Conservation (phyloP, 345 rosid species). For the Limnanthes douglasii region DNA sequence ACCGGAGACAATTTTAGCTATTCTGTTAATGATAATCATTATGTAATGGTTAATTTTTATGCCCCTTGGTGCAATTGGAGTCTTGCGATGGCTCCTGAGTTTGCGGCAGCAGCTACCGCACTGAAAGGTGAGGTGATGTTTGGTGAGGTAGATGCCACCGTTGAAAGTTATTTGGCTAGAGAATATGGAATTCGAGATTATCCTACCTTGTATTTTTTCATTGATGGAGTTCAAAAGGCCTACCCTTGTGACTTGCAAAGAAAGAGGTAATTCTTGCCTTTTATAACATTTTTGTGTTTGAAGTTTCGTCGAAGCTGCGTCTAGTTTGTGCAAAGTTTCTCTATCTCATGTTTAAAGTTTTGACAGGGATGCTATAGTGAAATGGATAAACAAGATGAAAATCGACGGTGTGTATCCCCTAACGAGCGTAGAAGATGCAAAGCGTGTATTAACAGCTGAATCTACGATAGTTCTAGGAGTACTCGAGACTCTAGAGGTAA, state of each 20-base stretch:
- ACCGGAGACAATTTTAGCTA: conserved; percentile 23
- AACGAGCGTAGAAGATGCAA: conserved; percentile 21
- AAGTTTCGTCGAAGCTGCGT: background rate
- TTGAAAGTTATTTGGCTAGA: conserved; percentile 20
- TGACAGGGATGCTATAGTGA: conserved; percentile 22
- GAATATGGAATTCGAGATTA: conserved; percentile 18
- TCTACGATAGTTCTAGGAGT: conserved; percentile 23
- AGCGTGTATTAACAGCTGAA: conserved; percentile 12
- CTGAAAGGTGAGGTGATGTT: conserved; percentile 28
- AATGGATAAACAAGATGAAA: conserved; percentile 28
- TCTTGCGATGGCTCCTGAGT: conserved; percentile 21
- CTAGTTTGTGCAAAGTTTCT: background rate
- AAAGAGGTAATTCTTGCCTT: conserved; percentile 9
- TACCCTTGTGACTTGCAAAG: conserved; percentile 19
- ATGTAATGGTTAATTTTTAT: conserved; percentile 29
- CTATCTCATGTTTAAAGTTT: background rate
- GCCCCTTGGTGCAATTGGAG: conserved; percentile 40
- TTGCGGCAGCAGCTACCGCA: conserved; percentile 31
- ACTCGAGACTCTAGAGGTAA: conserved; percentile 29
- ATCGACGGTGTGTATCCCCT: conserved; percentile 15
- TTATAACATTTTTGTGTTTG: too few species aligned
- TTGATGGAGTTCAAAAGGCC: conserved; percentile 17
- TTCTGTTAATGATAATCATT: conserved; percentile 15
- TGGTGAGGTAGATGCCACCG: conserved; percentile 25
- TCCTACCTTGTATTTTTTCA: conserved; percentile 16